Evolutionary conservation across 179 eudicot genomes (phyloP), one percentile per base, ranked within the genome.

Genomic region (Nepenthes alata): DNA sequence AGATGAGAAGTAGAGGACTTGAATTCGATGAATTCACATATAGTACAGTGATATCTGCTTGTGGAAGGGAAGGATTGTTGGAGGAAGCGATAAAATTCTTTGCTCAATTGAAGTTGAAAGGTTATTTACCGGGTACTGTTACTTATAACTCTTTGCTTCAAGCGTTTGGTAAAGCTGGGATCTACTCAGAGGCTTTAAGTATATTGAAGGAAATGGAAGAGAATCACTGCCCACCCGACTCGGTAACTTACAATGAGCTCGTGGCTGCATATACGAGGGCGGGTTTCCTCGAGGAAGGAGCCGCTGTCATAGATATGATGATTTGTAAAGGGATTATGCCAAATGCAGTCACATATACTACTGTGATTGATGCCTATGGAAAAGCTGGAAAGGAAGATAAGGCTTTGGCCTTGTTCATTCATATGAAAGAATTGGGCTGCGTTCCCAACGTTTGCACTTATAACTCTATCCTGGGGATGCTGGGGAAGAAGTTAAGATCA

Each of bases 41-140:
- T 61, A 91, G 98, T 70, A 84, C 98, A 11, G 96, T 91, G 45
- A 84, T 91, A 60, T 73, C 98, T 11, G 98, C 96, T 39, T 91
- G 96, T 81, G 98, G 89, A 34, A 84, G 96, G 67, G 96, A 91
- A 60, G 95, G 98, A 3, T 61, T 86, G 83, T 73, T 88, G 69
- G 86, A 82, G 64, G 96, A 91, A 70, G 98, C 98, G 8, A 82
- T 80, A 53, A 55, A 59, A 2, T 91, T 91, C 73, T 86, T 91
- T 62, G 66, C 73, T 49, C 75, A 75, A 12, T 58, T 88, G 44
- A 91, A 86, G 72, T 56, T 75, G 35, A 69, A 73, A 64, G 95
- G 95, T 35, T 84, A 82, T 66, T 69, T 72, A 1, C 95, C 95
- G 0, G 95, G 98, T 53, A 88, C 95, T 0, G 87, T 77, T 37